A percentile compares a stretch with the other conserved stretches of the same genome.
These are phyloP conservation scores for Hypholoma sublateritium DNA, from an alignment of 768 basidiomycete species.

Conservation along the genomic window DNA sequence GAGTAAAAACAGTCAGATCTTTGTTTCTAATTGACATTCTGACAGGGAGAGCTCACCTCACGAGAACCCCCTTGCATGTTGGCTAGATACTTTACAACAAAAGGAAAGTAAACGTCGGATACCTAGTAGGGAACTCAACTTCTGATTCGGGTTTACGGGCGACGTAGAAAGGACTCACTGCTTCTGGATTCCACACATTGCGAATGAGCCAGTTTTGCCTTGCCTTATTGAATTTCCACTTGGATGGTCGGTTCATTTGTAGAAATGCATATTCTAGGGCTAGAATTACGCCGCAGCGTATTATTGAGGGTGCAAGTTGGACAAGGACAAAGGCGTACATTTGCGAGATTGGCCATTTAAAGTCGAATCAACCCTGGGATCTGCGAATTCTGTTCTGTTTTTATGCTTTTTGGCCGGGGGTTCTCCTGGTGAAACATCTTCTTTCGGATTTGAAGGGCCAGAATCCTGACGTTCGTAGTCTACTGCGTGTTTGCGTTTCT, in stretches of 20 bases:
- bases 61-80: constrained; percentile 24
- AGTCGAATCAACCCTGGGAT: constrained; percentile 39
- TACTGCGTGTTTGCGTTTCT: constrained; percentile 18
- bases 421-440: constrained; percentile 6
- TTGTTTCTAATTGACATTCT: background rate
- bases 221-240: constrained; percentile 77
- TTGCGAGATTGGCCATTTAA: constrained; percentile 39
- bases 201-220: constrained; percentile 74
- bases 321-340: constrained; percentile 27
- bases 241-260: constrained; percentile 44
- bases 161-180: constrained; percentile 29
- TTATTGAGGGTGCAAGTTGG: no score
- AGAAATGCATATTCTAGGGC: constrained; percentile 53
- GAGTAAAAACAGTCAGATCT: no score
- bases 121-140: constrained; percentile 16
- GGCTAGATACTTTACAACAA: constrained; percentile 21
- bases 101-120: constrained; percentile 22
- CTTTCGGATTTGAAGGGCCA: constrained; percentile 2
- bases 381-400: constrained; percentile 43
- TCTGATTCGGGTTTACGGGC: background rate
- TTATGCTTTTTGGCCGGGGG: constrained; percentile 35
- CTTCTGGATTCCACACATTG: constrained; percentile 55
- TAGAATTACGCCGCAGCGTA: constrained; percentile 11
- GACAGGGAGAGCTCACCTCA: constrained; percentile 11
- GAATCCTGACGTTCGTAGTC: constrained; percentile 11